phyloP scores from a whole-genome alignment of 2,329 filamentous ascomycete species.

The Podosphaera fusca region DNA sequence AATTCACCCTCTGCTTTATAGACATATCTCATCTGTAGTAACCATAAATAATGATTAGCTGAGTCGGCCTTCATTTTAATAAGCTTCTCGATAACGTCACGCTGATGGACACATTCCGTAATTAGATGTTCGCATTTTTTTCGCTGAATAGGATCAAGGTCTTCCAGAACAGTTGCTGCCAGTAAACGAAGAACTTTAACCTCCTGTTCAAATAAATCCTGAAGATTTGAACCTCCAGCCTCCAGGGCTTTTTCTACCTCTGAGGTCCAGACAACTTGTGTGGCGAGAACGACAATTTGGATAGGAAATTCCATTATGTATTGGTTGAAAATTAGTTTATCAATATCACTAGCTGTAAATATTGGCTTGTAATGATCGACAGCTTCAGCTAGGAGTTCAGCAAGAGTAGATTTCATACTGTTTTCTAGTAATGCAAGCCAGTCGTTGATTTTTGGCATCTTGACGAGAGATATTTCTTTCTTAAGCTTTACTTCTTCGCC shows the following conservation, averaged over 20 bases:
- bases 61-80: slow-evolving; percentile 50
- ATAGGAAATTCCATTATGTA: slow-evolving; percentile 74
- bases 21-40: slow-evolving; percentile 90
- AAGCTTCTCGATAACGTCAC: slow-evolving; percentile 77
- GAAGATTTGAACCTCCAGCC: slow-evolving; percentile 45
- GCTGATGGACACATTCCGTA: slow-evolving; percentile 95
- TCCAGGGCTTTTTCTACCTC: slow-evolving; percentile 58
- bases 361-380: slow-evolving; percentile 61
- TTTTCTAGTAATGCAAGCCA: slow-evolving; percentile 86
- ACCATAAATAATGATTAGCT: slow-evolving; percentile 70
- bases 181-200: slow-evolving; percentile 68
- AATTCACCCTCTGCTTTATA: slow-evolving; percentile 66
- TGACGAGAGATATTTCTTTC: slow-evolving; percentile 75
- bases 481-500: slow-evolving; percentile 72
- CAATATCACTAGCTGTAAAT: slow-evolving; percentile 47
- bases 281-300: slow-evolving; percentile 85
- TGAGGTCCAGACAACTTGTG: slow-evolving; percentile 83
- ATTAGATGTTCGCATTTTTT: slow-evolving; percentile 98
- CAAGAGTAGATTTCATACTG: slow-evolving; percentile 85
- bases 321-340: slow-evolving; percentile 44
- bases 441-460: slow-evolving; percentile 93
- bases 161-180: slow-evolving; percentile 70
- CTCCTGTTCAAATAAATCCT: slow-evolving; percentile 54
- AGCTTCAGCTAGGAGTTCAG: slow-evolving; percentile 72
- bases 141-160: slow-evolving; percentile 64